A percentile compares a stretch with the other conserved stretches of the same genome.
Evolutionary conservation across 805 yeast genomes (phyloP).

Genomic region (Candida sithepensis): DNA sequence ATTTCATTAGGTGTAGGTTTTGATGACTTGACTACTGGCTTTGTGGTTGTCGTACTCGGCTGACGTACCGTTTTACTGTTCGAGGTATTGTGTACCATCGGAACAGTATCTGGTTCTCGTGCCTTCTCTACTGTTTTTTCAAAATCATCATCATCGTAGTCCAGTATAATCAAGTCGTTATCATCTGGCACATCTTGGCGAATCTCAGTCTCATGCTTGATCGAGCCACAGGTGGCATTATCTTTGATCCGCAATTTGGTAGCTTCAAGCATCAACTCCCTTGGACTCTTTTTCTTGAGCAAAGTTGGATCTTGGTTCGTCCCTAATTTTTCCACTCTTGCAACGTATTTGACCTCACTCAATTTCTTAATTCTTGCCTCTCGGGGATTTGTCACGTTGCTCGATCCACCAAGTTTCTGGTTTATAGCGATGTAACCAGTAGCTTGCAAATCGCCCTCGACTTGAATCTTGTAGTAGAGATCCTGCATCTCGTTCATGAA

Average conservation of each 20-base stretch:
- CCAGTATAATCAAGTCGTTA: slow-evolving; percentile 41
- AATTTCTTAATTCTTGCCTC: slow-evolving; percentile 41
- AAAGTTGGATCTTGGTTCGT: slow-evolving; percentile 9
- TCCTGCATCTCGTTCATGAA: slow-evolving; percentile 58
- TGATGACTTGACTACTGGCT: neutral
- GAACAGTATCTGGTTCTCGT: neutral
- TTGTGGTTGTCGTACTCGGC: too few relatives aligned
- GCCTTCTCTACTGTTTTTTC: neutral
- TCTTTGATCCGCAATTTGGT: slow-evolving; percentile 59
- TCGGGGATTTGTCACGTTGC: slow-evolving; percentile 21
- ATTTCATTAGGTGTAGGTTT: neutral
- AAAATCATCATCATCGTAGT: slow-evolving; percentile 22
- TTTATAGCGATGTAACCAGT: slow-evolving; percentile 51
- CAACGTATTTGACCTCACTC: slow-evolving; percentile 36
- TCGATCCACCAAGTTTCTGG: slow-evolving; percentile 38
- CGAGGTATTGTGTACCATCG: too few relatives aligned
- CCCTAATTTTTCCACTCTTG: slow-evolving; percentile 37
- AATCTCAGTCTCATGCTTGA: slow-evolving; percentile 17
- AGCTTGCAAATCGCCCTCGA: slow-evolving; percentile 38
- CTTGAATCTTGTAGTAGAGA: slow-evolving; percentile 43
- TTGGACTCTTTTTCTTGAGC: slow-evolving; percentile 23
- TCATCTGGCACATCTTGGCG: slow-evolving; percentile 37
- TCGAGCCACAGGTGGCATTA: slow-evolving; percentile 41
- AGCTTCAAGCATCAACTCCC: slow-evolving; percentile 53
- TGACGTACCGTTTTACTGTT: too few relatives aligned